Conservation (phyloP, 805 yeast species). For the Cyberlindnera maritima region DNA sequence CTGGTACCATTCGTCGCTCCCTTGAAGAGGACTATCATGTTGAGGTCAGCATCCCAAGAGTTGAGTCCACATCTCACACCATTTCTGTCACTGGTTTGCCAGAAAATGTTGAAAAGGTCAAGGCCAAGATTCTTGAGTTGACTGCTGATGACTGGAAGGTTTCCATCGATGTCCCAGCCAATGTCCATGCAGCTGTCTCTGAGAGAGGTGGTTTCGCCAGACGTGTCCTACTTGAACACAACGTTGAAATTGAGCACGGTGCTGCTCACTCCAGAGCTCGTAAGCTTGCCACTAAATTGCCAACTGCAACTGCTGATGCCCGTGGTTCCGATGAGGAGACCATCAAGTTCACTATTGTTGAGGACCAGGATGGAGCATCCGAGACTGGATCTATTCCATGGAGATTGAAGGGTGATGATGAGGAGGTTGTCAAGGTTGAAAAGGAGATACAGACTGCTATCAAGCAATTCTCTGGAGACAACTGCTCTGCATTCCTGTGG, state of each 20-base stretch:
- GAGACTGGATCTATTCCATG: slow-evolving; percentile 50
- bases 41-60: slow-evolving; percentile 63
- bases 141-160: slow-evolving; percentile 56
- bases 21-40: slow-evolving; percentile 71
- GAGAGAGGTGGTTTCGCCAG: slow-evolving; percentile 66
- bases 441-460: slow-evolving; percentile 48
- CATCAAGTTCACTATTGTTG: slow-evolving; percentile 46
- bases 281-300: slow-evolving; percentile 43
- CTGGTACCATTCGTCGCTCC: slow-evolving; percentile 70
- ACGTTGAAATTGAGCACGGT: slow-evolving; percentile 61
- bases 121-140: slow-evolving; percentile 55
- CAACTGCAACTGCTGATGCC: slow-evolving; percentile 46
- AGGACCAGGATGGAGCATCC: slow-evolving; percentile 25
- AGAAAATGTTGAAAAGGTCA: slow-evolving; percentile 61
- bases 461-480: slow-evolving; percentile 43
- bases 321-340: slow-evolving; percentile 38
- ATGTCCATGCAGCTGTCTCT: slow-evolving; percentile 56
- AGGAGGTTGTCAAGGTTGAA: slow-evolving; percentile 50
- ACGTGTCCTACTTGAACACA: slow-evolving; percentile 48
- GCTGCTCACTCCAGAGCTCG: slow-evolving; percentile 46
- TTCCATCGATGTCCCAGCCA: slow-evolving; percentile 55
- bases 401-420: slow-evolving; percentile 59
- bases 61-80: slow-evolving; percentile 43
- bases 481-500: slow-evolving; percentile 61
- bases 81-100: slow-evolving; percentile 65